Evolutionary conservation across 345 rosid genomes (phyloP).

Genomic region (Leavenworthia alabamica): DNA sequence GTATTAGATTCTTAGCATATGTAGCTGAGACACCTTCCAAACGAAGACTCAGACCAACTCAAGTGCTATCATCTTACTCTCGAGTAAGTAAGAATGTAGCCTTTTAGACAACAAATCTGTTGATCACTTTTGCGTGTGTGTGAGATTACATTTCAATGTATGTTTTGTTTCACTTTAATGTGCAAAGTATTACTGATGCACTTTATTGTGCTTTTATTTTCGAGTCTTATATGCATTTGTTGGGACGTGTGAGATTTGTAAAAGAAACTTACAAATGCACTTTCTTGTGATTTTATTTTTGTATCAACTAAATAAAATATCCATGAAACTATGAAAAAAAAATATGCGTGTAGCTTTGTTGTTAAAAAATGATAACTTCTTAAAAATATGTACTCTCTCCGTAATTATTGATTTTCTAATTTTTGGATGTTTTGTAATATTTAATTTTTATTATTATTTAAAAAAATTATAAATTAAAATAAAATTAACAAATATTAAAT

Average conservation of each 20-base stretch:
- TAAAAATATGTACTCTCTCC: too few relatives aligned
- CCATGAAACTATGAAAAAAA: too few relatives aligned
- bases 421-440: too few relatives aligned
- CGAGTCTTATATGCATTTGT: conserved; percentile 5
- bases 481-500: too few relatives aligned
- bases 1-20: not conserved
- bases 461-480: too few relatives aligned
- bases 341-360: too few relatives aligned
- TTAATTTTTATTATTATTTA: too few relatives aligned
- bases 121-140: conserved; percentile 11
- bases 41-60: not conserved
- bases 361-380: too few relatives aligned
- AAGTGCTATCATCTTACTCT: conserved; percentile 2
- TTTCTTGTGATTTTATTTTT: too few relatives aligned
- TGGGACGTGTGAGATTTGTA: conserved; percentile 10
- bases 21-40: not conserved
- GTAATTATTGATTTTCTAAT: too few relatives aligned
- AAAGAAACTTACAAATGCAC: too few relatives aligned
- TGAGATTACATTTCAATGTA: conserved; percentile 11
- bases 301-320: too few relatives aligned
- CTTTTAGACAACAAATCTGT: not conserved
- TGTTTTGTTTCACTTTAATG: not conserved
- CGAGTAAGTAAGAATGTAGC: not conserved
- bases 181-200: conserved; percentile 1
- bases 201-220: conserved; percentile 17